Evolutionary conservation across 768 basidiomycete genomes (phyloP).

Genomic region (Kwoniella dejecticola): DNA sequence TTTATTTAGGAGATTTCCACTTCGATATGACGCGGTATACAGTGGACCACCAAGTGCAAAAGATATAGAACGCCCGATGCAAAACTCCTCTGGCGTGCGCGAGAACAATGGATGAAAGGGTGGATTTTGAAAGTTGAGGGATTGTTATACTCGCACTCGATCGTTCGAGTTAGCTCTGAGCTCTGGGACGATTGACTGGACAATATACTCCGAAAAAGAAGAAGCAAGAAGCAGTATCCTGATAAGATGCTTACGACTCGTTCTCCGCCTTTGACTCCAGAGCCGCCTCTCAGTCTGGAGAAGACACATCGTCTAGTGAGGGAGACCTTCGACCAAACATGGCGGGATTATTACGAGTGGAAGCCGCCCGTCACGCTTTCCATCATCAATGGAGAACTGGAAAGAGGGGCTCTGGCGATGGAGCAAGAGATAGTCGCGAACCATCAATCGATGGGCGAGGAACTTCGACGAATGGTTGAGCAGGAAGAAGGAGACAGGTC

Average conservation of each 20-base stretch:
- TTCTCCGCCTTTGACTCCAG: constrained; percentile 6
- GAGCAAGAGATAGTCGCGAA: neutral
- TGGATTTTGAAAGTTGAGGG: too few relatives aligned
- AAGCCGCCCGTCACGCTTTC: constrained; percentile 18
- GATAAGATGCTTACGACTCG: neutral
- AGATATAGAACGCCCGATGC: too few relatives aligned
- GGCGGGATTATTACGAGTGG: constrained; percentile 13
- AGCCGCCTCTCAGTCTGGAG: neutral
- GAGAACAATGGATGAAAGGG: too few relatives aligned
- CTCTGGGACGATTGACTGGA: too few relatives aligned
- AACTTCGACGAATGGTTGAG: neutral
- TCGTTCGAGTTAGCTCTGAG: too few relatives aligned
- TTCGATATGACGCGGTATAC: too few relatives aligned
- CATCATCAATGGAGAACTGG: constrained; percentile 3
- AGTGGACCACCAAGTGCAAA: too few relatives aligned
- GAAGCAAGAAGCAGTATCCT: too few relatives aligned
- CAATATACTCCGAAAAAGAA: neutral
- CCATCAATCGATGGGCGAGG: neutral
- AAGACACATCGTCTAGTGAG: neutral
- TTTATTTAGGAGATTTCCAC: too few relatives aligned
- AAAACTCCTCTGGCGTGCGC: too few relatives aligned
- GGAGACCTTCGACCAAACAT: constrained; percentile 8
- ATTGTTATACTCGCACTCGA: too few relatives aligned
- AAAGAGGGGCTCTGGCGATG: neutral
- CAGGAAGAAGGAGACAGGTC: neutral